phyloP scores from a whole-genome alignment of 1,284 basidiomycete species.

The Xerocomus minutiporus region DNA sequence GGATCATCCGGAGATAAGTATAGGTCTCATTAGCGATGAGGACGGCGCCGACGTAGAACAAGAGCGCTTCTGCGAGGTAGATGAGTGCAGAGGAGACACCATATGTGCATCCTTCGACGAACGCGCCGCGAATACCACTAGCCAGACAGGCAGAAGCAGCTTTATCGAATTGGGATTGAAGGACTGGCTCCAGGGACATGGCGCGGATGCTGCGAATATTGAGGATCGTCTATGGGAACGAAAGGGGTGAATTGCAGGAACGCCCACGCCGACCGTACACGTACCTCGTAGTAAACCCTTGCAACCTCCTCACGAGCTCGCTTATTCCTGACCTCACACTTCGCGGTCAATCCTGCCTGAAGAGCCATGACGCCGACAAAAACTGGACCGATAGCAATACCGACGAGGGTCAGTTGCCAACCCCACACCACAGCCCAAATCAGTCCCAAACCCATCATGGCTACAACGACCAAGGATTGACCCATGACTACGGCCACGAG shows the following conservation, averaged over 20 bases:
- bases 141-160: constrained; percentile 59
- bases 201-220: constrained; percentile 85
- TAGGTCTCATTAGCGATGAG: constrained; percentile 81
- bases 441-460: constrained; percentile 82
- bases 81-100: constrained; percentile 80
- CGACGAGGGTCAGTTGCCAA: constrained; percentile 93
- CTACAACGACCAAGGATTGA: constrained; percentile 66
- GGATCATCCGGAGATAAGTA: constrained; percentile 82
- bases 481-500: constrained; percentile 75
- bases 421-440: constrained; percentile 85
- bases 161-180: constrained; percentile 63
- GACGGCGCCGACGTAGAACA: constrained; percentile 87
- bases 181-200: constrained; percentile 83
- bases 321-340: constrained; percentile 80
- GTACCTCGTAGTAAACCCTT: constrained; percentile 80
- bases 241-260: constrained; percentile 8
- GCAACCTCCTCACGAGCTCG: constrained; percentile 79
- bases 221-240: constrained; percentile 57
- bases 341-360: constrained; percentile 66
- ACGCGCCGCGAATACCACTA: constrained; percentile 73
- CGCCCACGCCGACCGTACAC: constrained; percentile 19
- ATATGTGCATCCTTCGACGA: constrained; percentile 79
- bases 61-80: constrained; percentile 82
- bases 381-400: constrained; percentile 81
- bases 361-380: constrained; percentile 73